Percentiles rank a stretch among this genome's conserved stretches.
phyloP scores from a whole-genome alignment of 345 rosid genomes.

The Populus deltoides region DNA sequence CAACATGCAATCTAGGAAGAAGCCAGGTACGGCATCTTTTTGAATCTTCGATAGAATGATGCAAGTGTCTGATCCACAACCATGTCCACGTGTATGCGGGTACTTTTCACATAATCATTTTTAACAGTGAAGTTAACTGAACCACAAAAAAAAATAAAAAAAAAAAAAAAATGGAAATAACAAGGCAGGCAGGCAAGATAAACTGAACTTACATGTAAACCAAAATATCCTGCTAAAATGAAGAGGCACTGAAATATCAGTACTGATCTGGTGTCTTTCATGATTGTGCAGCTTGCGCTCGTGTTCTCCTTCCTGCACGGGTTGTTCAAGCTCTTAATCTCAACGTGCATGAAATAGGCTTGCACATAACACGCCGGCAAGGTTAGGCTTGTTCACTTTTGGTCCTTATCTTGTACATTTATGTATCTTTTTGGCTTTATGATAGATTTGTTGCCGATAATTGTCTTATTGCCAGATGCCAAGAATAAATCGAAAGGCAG shows the following conservation, averaged over 20 bases:
- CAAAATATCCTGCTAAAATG: background rate
- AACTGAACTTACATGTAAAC: too few relatives aligned
- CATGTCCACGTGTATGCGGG: too few relatives aligned
- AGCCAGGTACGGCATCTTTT: slow-evolving; percentile 43
- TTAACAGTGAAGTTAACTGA: too few relatives aligned
- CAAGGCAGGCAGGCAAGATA: too few relatives aligned
- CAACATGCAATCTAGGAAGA: slow-evolving; percentile 37
- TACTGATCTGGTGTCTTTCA: background rate
- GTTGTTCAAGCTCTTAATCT: slow-evolving; percentile 49
- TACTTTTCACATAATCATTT: too few relatives aligned
- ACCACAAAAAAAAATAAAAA: too few relatives aligned
- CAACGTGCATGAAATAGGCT: slow-evolving; percentile 35
- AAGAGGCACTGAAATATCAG: background rate
- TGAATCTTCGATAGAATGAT: background rate
- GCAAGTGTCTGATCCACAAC: background rate
- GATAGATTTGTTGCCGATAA: slow-evolving; percentile 10
- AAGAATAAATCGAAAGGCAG: slow-evolving; percentile 23
- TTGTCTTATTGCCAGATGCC: slow-evolving; percentile 17
- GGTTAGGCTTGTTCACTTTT: slow-evolving; percentile 7
- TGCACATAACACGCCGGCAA: slow-evolving; percentile 27
- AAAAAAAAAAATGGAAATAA: too few relatives aligned
- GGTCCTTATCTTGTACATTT: background rate
- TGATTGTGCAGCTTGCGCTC: slow-evolving; percentile 38
- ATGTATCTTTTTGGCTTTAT: slow-evolving; percentile 33
- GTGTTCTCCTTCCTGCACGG: slow-evolving; percentile 41